A percentile compares a stretch with the other conserved stretches of the same genome.
Conservation (phyloP, 2,329 filamentous ascomycete genomes). For the Penicillium sp. region DNA sequence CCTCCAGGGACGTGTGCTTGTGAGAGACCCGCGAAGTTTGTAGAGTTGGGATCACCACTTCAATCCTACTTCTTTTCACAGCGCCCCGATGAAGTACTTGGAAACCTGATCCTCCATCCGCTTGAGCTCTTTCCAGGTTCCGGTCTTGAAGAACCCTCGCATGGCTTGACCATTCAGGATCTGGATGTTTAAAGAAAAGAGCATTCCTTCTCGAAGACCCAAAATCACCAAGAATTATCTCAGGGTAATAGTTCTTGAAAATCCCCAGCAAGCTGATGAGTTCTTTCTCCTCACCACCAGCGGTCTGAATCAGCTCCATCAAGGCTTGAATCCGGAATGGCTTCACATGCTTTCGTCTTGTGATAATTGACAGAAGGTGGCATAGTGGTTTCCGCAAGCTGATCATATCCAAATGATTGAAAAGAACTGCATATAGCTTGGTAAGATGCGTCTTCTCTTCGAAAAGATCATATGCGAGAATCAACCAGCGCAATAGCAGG, state of each 20-base stretch:
- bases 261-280: constrained; percentile 71
- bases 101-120: constrained; percentile 54
- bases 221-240: constrained; percentile 73
- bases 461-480: constrained; percentile 69
- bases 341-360: constrained; percentile 75
- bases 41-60: constrained; percentile 60
- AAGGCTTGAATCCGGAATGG: constrained; percentile 77
- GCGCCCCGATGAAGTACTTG: constrained; percentile 57
- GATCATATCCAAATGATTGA: constrained; percentile 77
- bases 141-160: constrained; percentile 65
- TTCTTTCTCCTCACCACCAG: constrained; percentile 65
- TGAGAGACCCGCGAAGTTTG: constrained; percentile 71
- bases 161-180: constrained; percentile 67
- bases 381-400: constrained; percentile 67
- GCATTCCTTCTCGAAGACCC: constrained; percentile 43
- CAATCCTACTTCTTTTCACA: constrained; percentile 49
- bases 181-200: constrained; percentile 59
- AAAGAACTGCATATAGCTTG: constrained; percentile 70
- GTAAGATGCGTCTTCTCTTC: constrained; percentile 62
- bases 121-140: constrained; percentile 42
- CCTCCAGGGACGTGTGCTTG: constrained; percentile 59
- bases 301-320: constrained; percentile 48
- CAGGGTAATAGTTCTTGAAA: constrained; percentile 89
- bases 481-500: constrained; percentile 71
- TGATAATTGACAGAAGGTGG: constrained; percentile 74